These are phyloP conservation scores for Neurospora sp. DNA, from an alignment of 495 filamentous ascomycete species.

Conservation along the genomic window DNA sequence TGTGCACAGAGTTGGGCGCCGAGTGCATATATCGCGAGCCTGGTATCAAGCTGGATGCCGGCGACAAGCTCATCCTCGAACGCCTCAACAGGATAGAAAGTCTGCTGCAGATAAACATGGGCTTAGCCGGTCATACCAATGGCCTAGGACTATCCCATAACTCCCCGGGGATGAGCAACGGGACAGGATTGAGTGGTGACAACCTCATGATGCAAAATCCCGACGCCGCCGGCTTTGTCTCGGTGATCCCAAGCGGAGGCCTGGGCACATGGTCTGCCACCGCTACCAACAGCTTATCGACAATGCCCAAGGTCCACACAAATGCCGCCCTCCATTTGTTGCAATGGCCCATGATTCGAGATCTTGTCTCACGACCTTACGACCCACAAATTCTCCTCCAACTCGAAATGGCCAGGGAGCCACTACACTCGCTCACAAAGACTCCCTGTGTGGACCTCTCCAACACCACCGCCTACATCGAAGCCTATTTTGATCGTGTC, in stretches of 20 bases:
- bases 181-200: conserved; percentile 55
- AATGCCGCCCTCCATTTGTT: conserved; percentile 68
- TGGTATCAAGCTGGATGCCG: conserved; percentile 77
- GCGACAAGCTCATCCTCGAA: conserved; percentile 75
- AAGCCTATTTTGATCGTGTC: conserved; percentile 67
- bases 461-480: conserved; percentile 62
- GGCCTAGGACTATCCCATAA: conserved; percentile 35
- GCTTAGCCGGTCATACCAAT: conserved; percentile 32
- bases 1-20: conserved; percentile 70
- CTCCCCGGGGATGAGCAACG: conserved; percentile 62
- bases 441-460: conserved; percentile 56
- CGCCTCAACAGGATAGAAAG: conserved; percentile 66
- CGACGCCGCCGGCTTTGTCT: conserved; percentile 33
- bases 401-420: conserved; percentile 71
- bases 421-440: conserved; percentile 53
- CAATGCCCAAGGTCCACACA: conserved; percentile 74
- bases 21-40: conserved; percentile 79
- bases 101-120: conserved; percentile 56
- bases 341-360: conserved; percentile 70
- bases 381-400: conserved; percentile 70
- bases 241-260: conserved; percentile 53
- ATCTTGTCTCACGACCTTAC: conserved; percentile 64
- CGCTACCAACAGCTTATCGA: conserved; percentile 59
- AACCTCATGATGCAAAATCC: conserved; percentile 40
- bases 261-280: conserved; percentile 61